Percentiles rank a stretch among this genome's conserved stretches.
phyloP scores from a whole-genome alignment of 257 asterid genomes.

The Gentiana macrophylla region DNA sequence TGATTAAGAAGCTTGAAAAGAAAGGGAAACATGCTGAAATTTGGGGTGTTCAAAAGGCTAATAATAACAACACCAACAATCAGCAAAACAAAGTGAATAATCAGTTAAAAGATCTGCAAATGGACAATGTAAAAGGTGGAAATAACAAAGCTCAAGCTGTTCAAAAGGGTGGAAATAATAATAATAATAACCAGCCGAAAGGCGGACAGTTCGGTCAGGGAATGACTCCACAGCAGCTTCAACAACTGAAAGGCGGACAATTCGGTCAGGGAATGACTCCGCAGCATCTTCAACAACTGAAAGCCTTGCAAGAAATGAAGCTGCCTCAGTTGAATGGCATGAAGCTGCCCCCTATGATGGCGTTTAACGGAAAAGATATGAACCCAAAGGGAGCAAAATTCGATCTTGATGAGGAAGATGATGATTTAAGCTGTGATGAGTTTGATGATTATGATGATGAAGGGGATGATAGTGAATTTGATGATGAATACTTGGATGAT shows the following conservation, averaged over 20 bases:
- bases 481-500: slow-evolving; percentile 41
- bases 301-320: slow-evolving; percentile 6
- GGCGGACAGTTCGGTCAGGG: slow-evolving; percentile 8
- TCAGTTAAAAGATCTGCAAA: slow-evolving; percentile 53
- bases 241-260: slow-evolving; percentile 11
- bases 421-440: slow-evolving; percentile 36
- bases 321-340: slow-evolving; percentile 12
- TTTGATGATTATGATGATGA: slow-evolving; percentile 33
- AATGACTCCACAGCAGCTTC: slow-evolving; percentile 7
- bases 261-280: slow-evolving; percentile 10
- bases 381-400: slow-evolving; percentile 53
- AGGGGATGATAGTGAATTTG: slow-evolving; percentile 13
- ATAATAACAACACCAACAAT: slow-evolving; percentile 34
- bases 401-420: slow-evolving; percentile 43
- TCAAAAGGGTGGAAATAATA: slow-evolving; percentile 15
- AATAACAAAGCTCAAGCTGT: slow-evolving; percentile 26
- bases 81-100: slow-evolving; percentile 14
- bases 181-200: slow-evolving; percentile 10
- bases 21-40: slow-evolving; percentile 75
- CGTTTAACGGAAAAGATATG: slow-evolving; percentile 16
- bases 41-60: slow-evolving; percentile 75
- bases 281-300: slow-evolving; percentile 8
- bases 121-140: slow-evolving; percentile 46
- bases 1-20: slow-evolving; percentile 76
- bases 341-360: slow-evolving; percentile 34